A percentile compares a stretch with the other conserved stretches of the same genome.
Conservation (phyloP, 768 basidiomycete species). For the Multifurca ochricompacta region DNA sequence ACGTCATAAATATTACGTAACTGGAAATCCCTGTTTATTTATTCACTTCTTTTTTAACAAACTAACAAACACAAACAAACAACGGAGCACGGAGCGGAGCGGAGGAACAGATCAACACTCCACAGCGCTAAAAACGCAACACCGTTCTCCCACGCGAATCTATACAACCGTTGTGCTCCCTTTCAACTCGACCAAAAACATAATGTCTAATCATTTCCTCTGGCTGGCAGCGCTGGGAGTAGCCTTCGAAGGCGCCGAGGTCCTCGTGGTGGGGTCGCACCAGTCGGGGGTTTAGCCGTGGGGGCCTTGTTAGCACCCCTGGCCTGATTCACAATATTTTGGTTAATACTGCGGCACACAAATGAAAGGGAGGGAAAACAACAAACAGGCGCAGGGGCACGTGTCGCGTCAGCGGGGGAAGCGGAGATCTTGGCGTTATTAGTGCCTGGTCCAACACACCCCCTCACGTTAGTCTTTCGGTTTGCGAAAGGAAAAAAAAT, state of each 20-base stretch:
- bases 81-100: too few species aligned
- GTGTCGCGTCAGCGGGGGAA: neutral
- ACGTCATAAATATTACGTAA: too few species aligned
- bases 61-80: too few species aligned
- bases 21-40: too few species aligned
- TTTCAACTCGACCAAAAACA: too few species aligned
- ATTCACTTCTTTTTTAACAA: too few species aligned
- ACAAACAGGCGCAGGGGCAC: slow-evolving; percentile 1
- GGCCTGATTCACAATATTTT: neutral
- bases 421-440: neutral
- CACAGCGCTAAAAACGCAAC: too few species aligned
- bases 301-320: neutral
- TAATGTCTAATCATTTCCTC: neutral
- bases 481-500: neutral
- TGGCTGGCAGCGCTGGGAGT: neutral
- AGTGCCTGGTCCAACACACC: neutral
- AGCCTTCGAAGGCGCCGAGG: neutral
- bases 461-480: neutral
- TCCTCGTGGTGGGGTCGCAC: neutral
- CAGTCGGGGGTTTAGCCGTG: neutral
- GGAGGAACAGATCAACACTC: too few species aligned
- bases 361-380: too few species aligned
- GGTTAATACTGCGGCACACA: too few species aligned
- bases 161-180: too few species aligned
- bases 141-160: too few species aligned